phyloP scores from a whole-genome alignment of 441 rosid genomes.

The Croton setiger region DNA sequence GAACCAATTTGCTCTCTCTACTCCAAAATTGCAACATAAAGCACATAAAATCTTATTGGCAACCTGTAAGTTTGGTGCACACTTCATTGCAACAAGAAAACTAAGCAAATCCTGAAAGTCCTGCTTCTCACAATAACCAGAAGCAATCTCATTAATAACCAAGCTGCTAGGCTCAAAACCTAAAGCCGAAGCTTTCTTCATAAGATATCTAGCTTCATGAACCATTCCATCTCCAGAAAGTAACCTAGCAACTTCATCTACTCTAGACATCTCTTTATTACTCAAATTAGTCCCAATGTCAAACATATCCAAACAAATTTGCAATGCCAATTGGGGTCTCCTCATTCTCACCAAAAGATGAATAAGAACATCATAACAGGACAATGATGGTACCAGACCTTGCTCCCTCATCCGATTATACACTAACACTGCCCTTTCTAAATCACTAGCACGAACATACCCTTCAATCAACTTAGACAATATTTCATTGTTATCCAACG shows the following conservation, averaged over 20 bases:
- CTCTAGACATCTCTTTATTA: conserved; percentile 25
- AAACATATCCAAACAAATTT: conserved; percentile 54
- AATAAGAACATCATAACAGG: conserved; percentile 42
- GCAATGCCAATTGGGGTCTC: conserved; percentile 43
- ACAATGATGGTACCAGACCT: conserved; percentile 37
- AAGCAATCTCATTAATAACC: conserved; percentile 45
- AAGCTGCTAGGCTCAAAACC: conserved; percentile 44
- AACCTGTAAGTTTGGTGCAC: conserved; percentile 38
- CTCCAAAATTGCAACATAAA: conserved; percentile 48
- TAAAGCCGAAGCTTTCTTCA: conserved; percentile 46
- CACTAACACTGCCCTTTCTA: conserved; percentile 49
- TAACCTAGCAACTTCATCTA: conserved; percentile 48
- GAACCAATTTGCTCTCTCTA: conserved; percentile 51
- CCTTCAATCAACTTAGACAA: conserved; percentile 48
- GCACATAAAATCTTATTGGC: conserved; percentile 60
- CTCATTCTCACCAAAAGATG: conserved; percentile 48
- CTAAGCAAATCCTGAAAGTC: conserved; percentile 69
- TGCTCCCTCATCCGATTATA: conserved; percentile 48
- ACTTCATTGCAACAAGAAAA: conserved; percentile 45
- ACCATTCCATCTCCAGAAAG: conserved; percentile 58
- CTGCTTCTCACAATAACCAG: conserved; percentile 63
- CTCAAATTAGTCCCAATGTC: conserved; percentile 26
- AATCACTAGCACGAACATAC: conserved; percentile 41
- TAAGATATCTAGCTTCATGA: conserved; percentile 59
- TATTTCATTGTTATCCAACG: conserved; percentile 34